Conservation (phyloP, 2,329 filamentous ascomycete genomes). For the Ophiostoma himal-ulmi region DNA sequence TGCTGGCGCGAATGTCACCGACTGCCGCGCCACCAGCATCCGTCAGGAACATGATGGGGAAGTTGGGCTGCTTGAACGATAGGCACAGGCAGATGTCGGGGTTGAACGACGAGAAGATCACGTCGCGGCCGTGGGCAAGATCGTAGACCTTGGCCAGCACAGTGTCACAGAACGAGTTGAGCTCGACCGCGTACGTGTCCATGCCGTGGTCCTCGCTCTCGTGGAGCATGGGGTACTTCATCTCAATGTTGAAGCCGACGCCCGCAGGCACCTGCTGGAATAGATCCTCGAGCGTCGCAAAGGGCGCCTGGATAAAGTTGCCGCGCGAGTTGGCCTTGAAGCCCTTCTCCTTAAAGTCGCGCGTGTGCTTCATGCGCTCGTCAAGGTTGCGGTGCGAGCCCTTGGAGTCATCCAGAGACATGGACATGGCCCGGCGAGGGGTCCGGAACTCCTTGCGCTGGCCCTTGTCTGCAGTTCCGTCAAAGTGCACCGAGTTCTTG, state of each 20-base stretch:
- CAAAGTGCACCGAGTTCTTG: constrained; percentile 11
- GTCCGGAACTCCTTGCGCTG: constrained; percentile 16
- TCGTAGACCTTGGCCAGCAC: constrained; percentile 88
- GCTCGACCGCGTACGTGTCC: constrained; percentile 91
- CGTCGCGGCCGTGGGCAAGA: constrained; percentile 71
- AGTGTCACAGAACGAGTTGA: constrained; percentile 95
- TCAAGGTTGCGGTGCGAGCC: constrained; percentile 40
- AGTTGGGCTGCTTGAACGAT: constrained; percentile 94
- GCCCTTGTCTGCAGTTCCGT: constrained; percentile 26
- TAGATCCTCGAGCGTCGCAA: constrained; percentile 90
- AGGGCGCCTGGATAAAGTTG: constrained; percentile 91
- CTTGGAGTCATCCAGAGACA: constrained; percentile 40
- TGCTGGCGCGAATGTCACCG: constrained; percentile 83
- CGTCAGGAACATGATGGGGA: constrained; percentile 89
- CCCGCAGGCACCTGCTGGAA: constrained; percentile 76
- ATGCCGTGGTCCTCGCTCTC: constrained; percentile 94
- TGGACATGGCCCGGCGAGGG: constrained; percentile 49
- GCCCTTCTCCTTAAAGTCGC: constrained; percentile 88
- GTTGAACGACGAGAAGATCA: constrained; percentile 97
- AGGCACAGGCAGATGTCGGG: constrained; percentile 92
- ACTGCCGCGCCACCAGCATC: constrained; percentile 78
- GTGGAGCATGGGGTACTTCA: constrained; percentile 95
- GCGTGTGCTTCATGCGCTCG: constrained; percentile 94
- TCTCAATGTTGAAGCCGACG: constrained; percentile 96
- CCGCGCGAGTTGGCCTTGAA: constrained; percentile 94